Conservation (phyloP, 371 early-diverging fungal species). For the Smittium mucronatum region DNA sequence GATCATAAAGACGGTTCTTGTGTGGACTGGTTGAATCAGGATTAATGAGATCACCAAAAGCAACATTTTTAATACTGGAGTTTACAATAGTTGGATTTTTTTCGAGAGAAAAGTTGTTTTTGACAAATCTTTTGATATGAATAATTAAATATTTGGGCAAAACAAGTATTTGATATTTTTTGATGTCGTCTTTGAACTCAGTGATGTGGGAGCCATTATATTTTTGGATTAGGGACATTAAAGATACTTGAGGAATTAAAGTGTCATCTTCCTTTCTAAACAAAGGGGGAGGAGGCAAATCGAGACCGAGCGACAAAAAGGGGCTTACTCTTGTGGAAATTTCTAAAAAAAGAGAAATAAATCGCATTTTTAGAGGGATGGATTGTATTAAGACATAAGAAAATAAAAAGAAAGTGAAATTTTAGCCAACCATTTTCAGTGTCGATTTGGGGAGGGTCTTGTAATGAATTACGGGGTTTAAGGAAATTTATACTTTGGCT, state of each 20-base stretch:
- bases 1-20: conserved; percentile 42
- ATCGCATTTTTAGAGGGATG: not conserved
- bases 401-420: not conserved
- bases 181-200: conserved; percentile 36
- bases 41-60: conserved; percentile 50
- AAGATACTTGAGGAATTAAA: conserved; percentile 86
- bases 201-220: conserved; percentile 60
- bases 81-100: conserved; percentile 97
- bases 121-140: conserved; percentile 82
- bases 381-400: not conserved
- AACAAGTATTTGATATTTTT: conserved; percentile 53
- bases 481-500: conserved; percentile 42
- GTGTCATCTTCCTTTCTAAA: conserved; percentile 85
- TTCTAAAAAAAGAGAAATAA: not conserved
- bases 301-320: conserved; percentile 77
- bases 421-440: conserved; percentile 6
- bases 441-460: conserved; percentile 20
- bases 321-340: conserved; percentile 38
- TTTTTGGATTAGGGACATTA: conserved; percentile 61
- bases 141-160: conserved; percentile 83
- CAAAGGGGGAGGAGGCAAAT: conserved; percentile 85
- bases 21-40: not conserved
- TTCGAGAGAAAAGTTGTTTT: conserved; percentile 73
- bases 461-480: conserved; percentile 25
- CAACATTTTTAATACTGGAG: conserved; percentile 74